Conservation (phyloP, 345 rosid genomes). For the Raphanus sativus region DNA sequence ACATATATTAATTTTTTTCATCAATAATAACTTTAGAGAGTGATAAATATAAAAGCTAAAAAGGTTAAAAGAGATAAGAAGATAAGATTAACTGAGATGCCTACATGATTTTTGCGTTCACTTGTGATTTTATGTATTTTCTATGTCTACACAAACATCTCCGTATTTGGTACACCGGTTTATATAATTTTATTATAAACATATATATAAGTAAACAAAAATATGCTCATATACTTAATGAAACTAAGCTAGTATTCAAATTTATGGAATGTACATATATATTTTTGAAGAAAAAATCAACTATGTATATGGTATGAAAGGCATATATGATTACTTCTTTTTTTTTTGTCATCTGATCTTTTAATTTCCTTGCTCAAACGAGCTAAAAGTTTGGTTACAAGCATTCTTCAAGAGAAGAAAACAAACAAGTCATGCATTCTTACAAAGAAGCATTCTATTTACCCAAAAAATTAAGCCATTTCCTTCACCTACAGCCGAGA, state of each 20-base stretch:
- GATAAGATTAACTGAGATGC: neutral
- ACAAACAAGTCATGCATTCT: no score
- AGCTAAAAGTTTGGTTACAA: no score
- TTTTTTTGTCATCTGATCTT: no score
- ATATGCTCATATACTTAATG: neutral
- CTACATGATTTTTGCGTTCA: neutral
- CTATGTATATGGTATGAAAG: neutral
- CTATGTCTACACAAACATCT: neutral
- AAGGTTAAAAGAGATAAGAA: neutral
- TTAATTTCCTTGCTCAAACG: no score
- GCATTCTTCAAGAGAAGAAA: no score
- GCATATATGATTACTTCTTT: neutral
- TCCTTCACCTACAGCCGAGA: no score
- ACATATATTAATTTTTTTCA: neutral
- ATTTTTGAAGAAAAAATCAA: neutral
- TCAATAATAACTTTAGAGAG: neutral
- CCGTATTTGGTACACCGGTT: neutral
- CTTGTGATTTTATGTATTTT: neutral
- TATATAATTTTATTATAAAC: neutral
- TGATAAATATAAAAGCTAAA: neutral
- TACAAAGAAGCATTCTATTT: no score
- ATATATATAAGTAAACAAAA: neutral
- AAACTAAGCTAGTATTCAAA: neutral
- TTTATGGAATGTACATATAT: neutral
- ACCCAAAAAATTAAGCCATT: no score